These are phyloP conservation scores for Pseudogymnoascus verrucosus DNA, from an alignment of 2,329 filamentous ascomycete genomes.

Conservation along the genomic window DNA sequence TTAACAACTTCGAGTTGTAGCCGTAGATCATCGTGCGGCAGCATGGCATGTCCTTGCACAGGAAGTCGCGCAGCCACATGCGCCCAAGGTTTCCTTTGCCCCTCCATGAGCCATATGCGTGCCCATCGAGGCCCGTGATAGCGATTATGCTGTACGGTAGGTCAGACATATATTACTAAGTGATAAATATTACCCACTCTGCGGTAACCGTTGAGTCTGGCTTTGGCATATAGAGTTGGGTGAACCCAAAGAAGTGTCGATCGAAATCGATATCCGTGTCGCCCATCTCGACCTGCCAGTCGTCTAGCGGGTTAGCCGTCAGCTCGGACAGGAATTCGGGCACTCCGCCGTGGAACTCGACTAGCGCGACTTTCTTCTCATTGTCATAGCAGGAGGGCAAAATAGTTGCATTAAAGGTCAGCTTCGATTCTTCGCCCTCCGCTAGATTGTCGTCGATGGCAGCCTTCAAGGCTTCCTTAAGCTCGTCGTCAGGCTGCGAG, in stretches of 20 bases:
- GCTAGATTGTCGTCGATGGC: conserved; percentile 10
- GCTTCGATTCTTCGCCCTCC: conserved; percentile 3
- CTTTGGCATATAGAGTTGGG: conserved; percentile 20
- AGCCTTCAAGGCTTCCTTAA: conserved; percentile 1
- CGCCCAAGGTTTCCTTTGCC: conserved; percentile 18
- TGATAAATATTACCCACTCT: conserved; percentile 13
- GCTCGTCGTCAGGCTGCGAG: conserved; percentile 12
- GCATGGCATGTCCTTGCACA: conserved; percentile 23
- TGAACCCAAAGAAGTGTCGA: conserved; percentile 23
- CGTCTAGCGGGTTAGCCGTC: conserved; percentile 9
- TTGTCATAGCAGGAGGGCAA: conserved; percentile 13
- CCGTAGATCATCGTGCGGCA: conserved; percentile 30
- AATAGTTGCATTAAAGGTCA: background rate
- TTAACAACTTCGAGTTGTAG: conserved; percentile 29
- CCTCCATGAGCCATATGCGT: conserved; percentile 29
- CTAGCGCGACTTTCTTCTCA: conserved; percentile 10
- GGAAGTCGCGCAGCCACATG: conserved; percentile 28
- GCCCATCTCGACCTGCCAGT: conserved; percentile 14
- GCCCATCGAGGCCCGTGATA: conserved; percentile 24
- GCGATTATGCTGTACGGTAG: conserved; percentile 21
- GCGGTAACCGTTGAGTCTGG: conserved; percentile 10
- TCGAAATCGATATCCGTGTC: conserved; percentile 21
- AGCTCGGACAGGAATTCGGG: conserved; percentile 14
- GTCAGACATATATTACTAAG: background rate
- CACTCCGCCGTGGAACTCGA: conserved; percentile 13